Conservation (phyloP, 1,284 basidiomycete species). For the Violaceomyces palustris region DNA sequence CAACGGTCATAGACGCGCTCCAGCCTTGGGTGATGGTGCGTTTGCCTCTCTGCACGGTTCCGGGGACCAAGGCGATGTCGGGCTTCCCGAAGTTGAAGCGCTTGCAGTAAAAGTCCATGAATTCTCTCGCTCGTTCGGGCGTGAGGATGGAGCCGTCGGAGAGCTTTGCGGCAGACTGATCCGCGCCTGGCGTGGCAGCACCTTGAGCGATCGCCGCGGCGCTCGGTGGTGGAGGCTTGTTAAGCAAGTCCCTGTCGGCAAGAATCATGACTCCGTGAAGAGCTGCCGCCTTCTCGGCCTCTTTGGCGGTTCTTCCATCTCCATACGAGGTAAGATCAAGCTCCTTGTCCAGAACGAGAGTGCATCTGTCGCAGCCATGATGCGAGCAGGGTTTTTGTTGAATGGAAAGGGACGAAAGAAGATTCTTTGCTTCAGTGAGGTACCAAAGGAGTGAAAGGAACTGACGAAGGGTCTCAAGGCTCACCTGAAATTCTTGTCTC, state of each 20-base stretch:
- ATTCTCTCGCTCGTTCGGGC: constrained; percentile 74
- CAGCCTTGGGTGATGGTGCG: constrained; percentile 55
- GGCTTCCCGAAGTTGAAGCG: constrained; percentile 75
- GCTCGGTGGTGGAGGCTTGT: constrained; percentile 25
- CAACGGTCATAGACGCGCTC: constrained; percentile 78
- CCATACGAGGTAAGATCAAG: constrained; percentile 56
- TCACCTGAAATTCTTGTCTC: constrained; percentile 28
- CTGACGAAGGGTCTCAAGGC: constrained; percentile 2
- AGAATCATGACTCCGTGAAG: constrained; percentile 36
- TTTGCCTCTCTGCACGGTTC: constrained; percentile 30
- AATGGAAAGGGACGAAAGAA: background rate
- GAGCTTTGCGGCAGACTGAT: constrained; percentile 52
- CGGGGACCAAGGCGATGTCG: constrained; percentile 60
- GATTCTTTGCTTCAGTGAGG: background rate
- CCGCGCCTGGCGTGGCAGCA: constrained; percentile 2
- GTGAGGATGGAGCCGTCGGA: constrained; percentile 66
- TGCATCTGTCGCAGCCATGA: constrained; percentile 9
- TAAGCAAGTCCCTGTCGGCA: constrained; percentile 22
- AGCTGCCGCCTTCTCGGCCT: constrained; percentile 68
- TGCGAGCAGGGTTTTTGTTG: background rate
- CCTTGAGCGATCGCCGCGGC: constrained; percentile 53
- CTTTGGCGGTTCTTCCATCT: constrained; percentile 66
- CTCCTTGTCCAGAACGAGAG: constrained; percentile 23
- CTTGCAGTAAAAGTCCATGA: constrained; percentile 92
- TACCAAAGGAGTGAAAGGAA: background rate